Conservation (phyloP, 2,329 filamentous ascomycete genomes). For the Talaromyces sp. region DNA sequence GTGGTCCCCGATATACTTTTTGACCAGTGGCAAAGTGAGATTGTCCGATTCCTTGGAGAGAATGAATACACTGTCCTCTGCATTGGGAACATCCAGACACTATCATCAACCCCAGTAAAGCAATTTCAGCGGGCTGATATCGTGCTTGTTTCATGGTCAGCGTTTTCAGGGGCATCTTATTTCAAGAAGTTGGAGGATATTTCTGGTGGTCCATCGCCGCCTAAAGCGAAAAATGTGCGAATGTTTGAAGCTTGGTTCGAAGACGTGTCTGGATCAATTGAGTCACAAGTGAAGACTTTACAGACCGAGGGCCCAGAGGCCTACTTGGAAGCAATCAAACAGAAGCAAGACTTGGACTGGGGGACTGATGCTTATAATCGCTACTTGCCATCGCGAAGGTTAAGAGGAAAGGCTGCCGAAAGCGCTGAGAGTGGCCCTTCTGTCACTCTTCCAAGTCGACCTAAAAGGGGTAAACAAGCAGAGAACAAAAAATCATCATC, state of each 20-base stretch:
- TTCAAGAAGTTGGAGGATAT: slow-evolving; percentile 45
- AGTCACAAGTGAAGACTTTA: slow-evolving; percentile 34
- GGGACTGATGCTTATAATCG: slow-evolving; percentile 30
- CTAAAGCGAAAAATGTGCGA: slow-evolving; percentile 34
- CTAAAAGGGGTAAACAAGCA: background rate
- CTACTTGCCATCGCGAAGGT: slow-evolving; percentile 23
- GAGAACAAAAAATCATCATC: background rate
- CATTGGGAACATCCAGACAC: slow-evolving; percentile 33
- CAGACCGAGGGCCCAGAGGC: slow-evolving; percentile 20
- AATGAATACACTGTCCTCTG: slow-evolving; percentile 39
- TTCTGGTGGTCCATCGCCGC: slow-evolving; percentile 41
- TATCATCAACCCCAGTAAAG: slow-evolving; percentile 38
- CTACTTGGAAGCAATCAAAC: slow-evolving; percentile 26
- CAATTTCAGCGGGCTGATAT: slow-evolving; percentile 47
- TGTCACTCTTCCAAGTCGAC: background rate
- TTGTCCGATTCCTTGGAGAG: slow-evolving; percentile 44
- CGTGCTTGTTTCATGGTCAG: slow-evolving; percentile 48
- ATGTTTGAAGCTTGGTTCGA: slow-evolving; percentile 51
- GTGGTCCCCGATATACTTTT: slow-evolving; percentile 52
- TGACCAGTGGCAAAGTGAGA: slow-evolving; percentile 54
- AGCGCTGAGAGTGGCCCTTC: background rate
- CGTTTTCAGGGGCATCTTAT: slow-evolving; percentile 46
- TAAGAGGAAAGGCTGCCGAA: slow-evolving; percentile 22
- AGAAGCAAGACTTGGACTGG: slow-evolving; percentile 22
- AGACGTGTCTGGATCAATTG: slow-evolving; percentile 37